These are phyloP conservation scores for Anthoceros angustus DNA, from an alignment of 225 moss, liverwort and hornwort species.

Conservation along the genomic window DNA sequence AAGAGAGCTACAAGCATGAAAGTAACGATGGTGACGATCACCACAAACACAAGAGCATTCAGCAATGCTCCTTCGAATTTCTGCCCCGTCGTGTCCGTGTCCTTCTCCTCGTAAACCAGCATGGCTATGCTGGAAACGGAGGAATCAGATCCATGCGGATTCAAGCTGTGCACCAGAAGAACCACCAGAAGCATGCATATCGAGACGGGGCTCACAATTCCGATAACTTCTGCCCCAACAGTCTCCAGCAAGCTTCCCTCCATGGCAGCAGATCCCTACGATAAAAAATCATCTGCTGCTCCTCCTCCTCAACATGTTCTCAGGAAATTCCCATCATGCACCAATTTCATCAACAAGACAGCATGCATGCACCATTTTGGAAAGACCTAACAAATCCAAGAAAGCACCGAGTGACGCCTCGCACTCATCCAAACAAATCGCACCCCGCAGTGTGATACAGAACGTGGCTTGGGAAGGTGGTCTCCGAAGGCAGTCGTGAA, in stretches of 20 bases:
- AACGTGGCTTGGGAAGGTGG: too few relatives aligned
- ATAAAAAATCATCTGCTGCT: too few relatives aligned
- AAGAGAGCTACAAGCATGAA: constrained; percentile 67
- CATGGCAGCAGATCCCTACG: constrained; percentile 20
- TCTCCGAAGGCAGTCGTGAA: too few relatives aligned
- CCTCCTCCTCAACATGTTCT: too few relatives aligned
- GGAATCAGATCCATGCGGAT: constrained; percentile 49
- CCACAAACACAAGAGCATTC: constrained; percentile 80
- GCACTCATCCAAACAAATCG: too few relatives aligned
- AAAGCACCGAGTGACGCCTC: too few relatives aligned
- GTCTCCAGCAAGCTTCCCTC: constrained; percentile 68
- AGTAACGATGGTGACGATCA: constrained; percentile 68
- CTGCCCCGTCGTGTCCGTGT: constrained; percentile 63
- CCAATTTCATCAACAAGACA: too few relatives aligned
- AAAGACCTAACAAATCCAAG: too few relatives aligned
- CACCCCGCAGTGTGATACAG: too few relatives aligned
- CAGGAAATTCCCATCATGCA: too few relatives aligned
- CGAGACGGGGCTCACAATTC: constrained; percentile 80
- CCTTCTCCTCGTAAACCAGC: constrained; percentile 86
- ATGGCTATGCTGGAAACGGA: constrained; percentile 71
- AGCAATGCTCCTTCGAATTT: constrained; percentile 80
- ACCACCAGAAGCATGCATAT: constrained; percentile 96
- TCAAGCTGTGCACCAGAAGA: constrained; percentile 51
- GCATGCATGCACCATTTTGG: too few relatives aligned
- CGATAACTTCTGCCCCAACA: constrained; percentile 68